Evolutionary conservation across 2,329 filamentous ascomycete genomes (phyloP), one percentile per base, ranked within the genome.

Genomic region (Sporothrix sp.): DNA sequence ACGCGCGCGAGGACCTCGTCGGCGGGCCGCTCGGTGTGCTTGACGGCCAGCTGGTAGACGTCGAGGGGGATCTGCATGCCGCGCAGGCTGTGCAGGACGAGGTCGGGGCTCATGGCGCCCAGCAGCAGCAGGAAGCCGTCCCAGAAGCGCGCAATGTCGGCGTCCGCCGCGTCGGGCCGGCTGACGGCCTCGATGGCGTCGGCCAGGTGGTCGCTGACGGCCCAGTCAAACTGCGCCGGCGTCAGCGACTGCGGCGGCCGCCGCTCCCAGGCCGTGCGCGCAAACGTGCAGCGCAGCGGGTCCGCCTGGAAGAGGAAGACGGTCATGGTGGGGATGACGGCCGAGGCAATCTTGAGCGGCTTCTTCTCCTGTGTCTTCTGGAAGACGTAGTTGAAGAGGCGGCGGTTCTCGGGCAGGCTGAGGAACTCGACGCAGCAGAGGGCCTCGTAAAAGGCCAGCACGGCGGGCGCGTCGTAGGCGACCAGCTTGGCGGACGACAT

Each of bases 401-500:
- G 59, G 3, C 74, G 70, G 56, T 73, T 72, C 4, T 73, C 71
- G 1, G 74, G 69, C n/a, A 71, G 58, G 39, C 68, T 74, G 54
- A 96, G 72, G 62, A 94, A 88, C 1, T 84, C 75, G 57, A 89
- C 80, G 64, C 85, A 95, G 64, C 89, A 95, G 47, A 97, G 70
- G 0, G 85, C 84, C 64, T 97, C 91, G 60, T 94, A 95, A 27
- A 97, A 78, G 10, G 87, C 84, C 52, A 93, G 78, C 46, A 94
- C 77, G 7, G 87, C 80, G 25, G 78, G 70, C 2, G 75, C 68
- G 25, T 76, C 67, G 7, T 73, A 63, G 18, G 68, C 67, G 11
- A 70, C 71, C 33, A 78, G 66, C 48, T 70, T 68, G 0, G 66
- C 60, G 36, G 72, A 71, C 42, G 68, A 71, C 62, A 77, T 76